A percentile compares a stretch with the other conserved stretches of the same genome.
These are phyloP conservation scores for Protostelium mycophagum DNA, from an alignment of 78 protist species.

Conservation along the genomic window DNA sequence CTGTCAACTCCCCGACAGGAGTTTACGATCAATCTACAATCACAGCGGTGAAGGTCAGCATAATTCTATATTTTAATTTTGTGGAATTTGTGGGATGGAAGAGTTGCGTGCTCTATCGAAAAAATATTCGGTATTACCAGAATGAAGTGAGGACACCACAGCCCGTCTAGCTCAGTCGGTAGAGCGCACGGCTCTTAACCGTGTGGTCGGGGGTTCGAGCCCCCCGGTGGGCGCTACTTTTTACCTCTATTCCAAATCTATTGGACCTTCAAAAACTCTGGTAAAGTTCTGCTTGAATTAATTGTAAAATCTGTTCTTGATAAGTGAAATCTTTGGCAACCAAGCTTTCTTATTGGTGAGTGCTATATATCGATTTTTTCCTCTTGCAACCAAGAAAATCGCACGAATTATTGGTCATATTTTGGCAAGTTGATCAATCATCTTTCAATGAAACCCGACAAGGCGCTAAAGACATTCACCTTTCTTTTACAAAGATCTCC, in stretches of 20 bases:
- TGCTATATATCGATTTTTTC: too few relatives aligned
- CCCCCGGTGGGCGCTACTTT: neutral
- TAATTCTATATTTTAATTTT: neutral
- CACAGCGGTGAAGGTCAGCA: neutral
- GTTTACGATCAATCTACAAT: neutral
- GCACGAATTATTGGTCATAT: too few relatives aligned
- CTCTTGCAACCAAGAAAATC: too few relatives aligned
- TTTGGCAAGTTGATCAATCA: too few relatives aligned
- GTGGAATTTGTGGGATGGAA: neutral
- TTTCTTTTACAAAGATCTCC: too few relatives aligned
- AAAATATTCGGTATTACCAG: neutral
- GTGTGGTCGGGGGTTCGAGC: neutral
- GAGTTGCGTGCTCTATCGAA: neutral
- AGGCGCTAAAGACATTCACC: too few relatives aligned
- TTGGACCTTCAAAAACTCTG: too few relatives aligned
- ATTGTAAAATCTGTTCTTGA: neutral
- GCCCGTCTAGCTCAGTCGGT: constrained; percentile 68
- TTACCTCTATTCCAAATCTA: too few relatives aligned
- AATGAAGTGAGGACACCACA: neutral
- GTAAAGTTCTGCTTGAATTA: too few relatives aligned
- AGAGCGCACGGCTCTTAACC: constrained; percentile 52
- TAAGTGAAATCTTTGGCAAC: too few relatives aligned
- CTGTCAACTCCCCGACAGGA: neutral
- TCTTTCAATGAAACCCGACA: too few relatives aligned
- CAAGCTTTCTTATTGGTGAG: too few relatives aligned